phyloP scores from a whole-genome alignment of 108 stramenopile genomes.

The Cyclotella cryptica region DNA sequence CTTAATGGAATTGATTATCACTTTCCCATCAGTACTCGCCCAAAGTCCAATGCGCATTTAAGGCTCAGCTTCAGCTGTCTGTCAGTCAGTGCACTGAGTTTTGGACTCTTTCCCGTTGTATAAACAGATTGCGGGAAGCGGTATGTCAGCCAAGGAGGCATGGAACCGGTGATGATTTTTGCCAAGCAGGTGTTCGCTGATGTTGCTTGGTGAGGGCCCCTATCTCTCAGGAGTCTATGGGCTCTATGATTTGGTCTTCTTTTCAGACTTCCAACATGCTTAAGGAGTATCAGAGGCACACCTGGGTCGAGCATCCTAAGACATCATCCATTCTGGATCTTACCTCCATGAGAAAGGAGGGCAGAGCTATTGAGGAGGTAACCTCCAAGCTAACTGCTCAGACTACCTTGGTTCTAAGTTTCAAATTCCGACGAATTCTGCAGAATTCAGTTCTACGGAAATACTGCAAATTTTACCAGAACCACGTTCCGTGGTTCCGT shows the following conservation, averaged over 20 bases:
- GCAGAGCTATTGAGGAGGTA: not conserved
- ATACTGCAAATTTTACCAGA: too few relatives aligned
- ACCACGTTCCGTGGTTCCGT: too few relatives aligned
- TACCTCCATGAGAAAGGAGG: constrained; percentile 10
- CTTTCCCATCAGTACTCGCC: constrained; percentile 1
- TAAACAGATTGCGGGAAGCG: not conserved
- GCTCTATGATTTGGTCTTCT: not conserved
- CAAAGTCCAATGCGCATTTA: not conserved
- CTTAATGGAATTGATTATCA: constrained; percentile 10
- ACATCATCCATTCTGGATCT: constrained; percentile 15
- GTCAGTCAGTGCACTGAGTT: constrained; percentile 6
- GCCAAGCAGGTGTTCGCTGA: not conserved
- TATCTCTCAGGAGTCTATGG: not conserved
- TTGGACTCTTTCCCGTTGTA: constrained; percentile 13
- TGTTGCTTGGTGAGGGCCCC: not conserved
- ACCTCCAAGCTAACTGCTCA: not conserved
- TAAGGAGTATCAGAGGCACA: not conserved
- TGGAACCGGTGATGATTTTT: not conserved
- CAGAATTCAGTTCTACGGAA: too few relatives aligned
- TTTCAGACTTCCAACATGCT: not conserved
- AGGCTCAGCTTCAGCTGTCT: not conserved
- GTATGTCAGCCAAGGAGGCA: not conserved
- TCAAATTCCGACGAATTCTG: too few relatives aligned
- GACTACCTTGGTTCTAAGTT: too few relatives aligned
- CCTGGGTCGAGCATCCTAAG: constrained; percentile 10